Base-by-base conservation (phyloP, 192 early-diverging fungal genomes). In the Rhizophagus prolifer region DNA sequence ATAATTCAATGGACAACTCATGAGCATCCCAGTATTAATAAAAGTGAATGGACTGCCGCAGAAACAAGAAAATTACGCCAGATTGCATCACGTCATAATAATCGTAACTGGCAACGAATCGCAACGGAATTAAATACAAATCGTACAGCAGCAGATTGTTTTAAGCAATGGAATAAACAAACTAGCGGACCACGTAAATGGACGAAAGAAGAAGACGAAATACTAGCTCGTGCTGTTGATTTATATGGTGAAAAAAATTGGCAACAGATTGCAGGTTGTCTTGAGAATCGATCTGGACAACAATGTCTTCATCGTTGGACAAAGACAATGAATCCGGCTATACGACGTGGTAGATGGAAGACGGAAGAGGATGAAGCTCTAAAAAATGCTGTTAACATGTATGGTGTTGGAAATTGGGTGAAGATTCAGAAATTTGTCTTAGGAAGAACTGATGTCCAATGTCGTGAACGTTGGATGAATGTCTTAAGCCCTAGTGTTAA, bases 1-100 rank as follows among this genome's bases (percentile, higher is more conserved):
- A 80, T 90, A 54, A 94, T 93, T 70, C 92, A 92, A 81, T 94
- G 92, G 91, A 91, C 90, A 21, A 88, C 85, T 26, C 90, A 91
- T 61, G 92, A 93, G 62, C 93, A 94, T 79, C 93, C 93, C 5
- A 84, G 84, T 13, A 92, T 94, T 81, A 93, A 94, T 81, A 91
- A 89, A 72, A 79, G 63, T 28, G 86, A 86, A 28, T 94, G 93
- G 93, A 82, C 85, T 7, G 83, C 83, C 26, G 41, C 75, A n/a
- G 93, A 94, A 80, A 79, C 86, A 60, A 61, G 62, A 30, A 76
- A 79, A 36, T 79, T 94, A 41, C 78, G 66, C 1, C 50, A 72
- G 26, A 76, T 91, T 4, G 91, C 88, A 8, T 44, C 81, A 28
- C 77, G 82, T 36, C 59, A 89, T 47, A 36, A 77, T 9, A 79